phyloP scores from a whole-genome alignment of 1,284 basidiomycete species.

The Ustilago trichophora region DNA sequence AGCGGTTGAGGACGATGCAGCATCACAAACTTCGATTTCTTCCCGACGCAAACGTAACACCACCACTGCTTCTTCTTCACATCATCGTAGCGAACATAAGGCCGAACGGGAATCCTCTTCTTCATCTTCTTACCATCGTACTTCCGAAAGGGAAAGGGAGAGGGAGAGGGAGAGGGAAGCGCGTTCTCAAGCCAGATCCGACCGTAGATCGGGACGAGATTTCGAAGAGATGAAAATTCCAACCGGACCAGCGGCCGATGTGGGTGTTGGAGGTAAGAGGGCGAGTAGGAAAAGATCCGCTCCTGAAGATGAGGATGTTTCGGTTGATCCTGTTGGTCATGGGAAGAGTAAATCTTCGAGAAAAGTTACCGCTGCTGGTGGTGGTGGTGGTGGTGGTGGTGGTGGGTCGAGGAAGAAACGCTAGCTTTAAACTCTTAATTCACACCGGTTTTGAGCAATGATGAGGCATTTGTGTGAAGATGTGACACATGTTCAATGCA shows the following conservation, averaged over 20 bases:
- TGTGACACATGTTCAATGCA: too few relatives aligned
- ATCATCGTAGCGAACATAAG: too few relatives aligned
- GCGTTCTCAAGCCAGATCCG: conserved; percentile 31
- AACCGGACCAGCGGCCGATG: conserved; percentile 7
- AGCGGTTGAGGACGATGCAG: conserved; percentile 29
- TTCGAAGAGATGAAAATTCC: conserved; percentile 19
- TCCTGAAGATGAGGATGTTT: conserved; percentile 35
- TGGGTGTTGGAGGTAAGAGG: neutral
- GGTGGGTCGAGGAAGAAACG: conserved; percentile 24
- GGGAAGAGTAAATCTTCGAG: conserved; percentile 5
- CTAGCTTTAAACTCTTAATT: conserved; percentile 1
- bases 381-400: neutral
- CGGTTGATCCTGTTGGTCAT: conserved; percentile 12
- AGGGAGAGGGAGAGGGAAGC: conserved; percentile 31
- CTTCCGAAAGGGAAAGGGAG: conserved; percentile 31
- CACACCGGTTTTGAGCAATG: too few relatives aligned
- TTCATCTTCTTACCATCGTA: neutral
- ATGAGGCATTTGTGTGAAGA: too few relatives aligned
- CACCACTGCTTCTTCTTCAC: too few relatives aligned
- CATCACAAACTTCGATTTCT: conserved; percentile 38
- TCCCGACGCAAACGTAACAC: too few relatives aligned
- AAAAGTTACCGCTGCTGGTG: neutral
- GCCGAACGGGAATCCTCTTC: too few relatives aligned
- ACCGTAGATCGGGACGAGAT: conserved; percentile 38
- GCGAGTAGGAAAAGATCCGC: conserved; percentile 31